Conservation (phyloP, 2,329 filamentous ascomycete species). For the Grosmannia penicillata region DNA sequence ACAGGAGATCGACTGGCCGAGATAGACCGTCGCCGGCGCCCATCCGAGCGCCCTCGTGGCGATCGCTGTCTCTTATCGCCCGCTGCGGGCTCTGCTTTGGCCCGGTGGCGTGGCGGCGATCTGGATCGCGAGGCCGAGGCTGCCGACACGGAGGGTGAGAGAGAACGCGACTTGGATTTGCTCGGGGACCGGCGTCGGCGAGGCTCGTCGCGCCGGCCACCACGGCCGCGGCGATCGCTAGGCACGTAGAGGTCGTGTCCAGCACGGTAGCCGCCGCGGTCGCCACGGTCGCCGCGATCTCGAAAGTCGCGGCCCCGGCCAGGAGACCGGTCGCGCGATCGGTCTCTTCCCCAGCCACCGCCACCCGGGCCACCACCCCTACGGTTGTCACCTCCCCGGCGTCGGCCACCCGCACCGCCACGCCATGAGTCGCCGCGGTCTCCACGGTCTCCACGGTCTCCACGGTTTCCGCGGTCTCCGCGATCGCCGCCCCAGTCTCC, state of each 20-base stretch:
- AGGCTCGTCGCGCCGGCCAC: constrained; percentile 22
- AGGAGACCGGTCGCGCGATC: constrained; percentile 27
- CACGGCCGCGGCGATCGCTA: constrained; percentile 24
- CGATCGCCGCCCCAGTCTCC: no score
- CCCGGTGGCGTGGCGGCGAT: constrained; percentile 1
- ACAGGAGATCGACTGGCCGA: constrained; percentile 25
- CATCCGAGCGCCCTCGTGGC: not conserved
- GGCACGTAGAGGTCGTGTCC: constrained; percentile 38
- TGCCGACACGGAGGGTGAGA: constrained; percentile 21
- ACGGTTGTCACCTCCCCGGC: constrained; percentile 22
- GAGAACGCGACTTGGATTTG: constrained; percentile 18
- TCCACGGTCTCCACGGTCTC: constrained; percentile 37
- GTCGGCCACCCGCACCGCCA: constrained; percentile 36
- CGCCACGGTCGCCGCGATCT: constrained; percentile 26
- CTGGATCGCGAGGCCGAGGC: constrained; percentile 11
- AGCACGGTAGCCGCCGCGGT: constrained; percentile 23
- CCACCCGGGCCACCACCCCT: constrained; percentile 31
- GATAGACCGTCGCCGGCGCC: constrained; percentile 17
- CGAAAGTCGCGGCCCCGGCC: constrained; percentile 26
- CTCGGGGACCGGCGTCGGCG: constrained; percentile 27
- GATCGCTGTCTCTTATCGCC: not conserved
- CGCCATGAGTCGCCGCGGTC: constrained; percentile 35
- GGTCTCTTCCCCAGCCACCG: constrained; percentile 26
- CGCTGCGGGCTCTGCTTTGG: not conserved
- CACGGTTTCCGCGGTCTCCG: constrained; percentile 22